Conservation (phyloP, 1,284 basidiomycete genomes). For the Puccinia triticina region DNA sequence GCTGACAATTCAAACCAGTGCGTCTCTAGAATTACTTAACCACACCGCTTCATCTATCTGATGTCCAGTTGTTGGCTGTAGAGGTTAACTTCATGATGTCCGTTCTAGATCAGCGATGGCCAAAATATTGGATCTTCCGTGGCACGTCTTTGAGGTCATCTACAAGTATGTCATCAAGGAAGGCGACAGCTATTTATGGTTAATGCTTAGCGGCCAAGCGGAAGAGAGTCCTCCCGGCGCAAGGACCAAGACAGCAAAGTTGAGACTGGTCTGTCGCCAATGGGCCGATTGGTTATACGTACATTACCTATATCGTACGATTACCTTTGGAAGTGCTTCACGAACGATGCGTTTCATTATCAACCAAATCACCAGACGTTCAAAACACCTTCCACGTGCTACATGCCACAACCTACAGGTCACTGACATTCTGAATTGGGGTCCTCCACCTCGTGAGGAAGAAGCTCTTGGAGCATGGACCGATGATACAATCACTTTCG, state of each 20-base stretch:
- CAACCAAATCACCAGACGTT: neutral
- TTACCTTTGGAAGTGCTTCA: neutral
- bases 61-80: too few relatives aligned
- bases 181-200: neutral
- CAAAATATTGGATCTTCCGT: slow-evolving; percentile 18
- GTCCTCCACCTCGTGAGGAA: neutral
- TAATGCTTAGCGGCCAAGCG: neutral
- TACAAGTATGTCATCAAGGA: slow-evolving; percentile 5
- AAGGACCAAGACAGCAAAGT: neutral
- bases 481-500: neutral
- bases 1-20: too few relatives aligned
- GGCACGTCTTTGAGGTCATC: slow-evolving; percentile 20
- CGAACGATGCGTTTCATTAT: slow-evolving; percentile 7
- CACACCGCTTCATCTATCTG: too few relatives aligned
- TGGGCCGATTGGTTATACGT: slow-evolving; percentile 29
- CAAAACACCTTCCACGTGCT: neutral
- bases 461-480: too few relatives aligned
- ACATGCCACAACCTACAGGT: slow-evolving; percentile 9
- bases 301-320: slow-evolving; percentile 8
- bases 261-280: slow-evolving; percentile 35
- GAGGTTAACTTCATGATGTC: too few relatives aligned
- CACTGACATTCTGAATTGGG: neutral
- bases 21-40: too few relatives aligned
- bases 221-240: neutral
- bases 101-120: neutral